Base-by-base conservation (phyloP, 1,284 basidiomycete genomes). In the Meira nashicola region DNA sequence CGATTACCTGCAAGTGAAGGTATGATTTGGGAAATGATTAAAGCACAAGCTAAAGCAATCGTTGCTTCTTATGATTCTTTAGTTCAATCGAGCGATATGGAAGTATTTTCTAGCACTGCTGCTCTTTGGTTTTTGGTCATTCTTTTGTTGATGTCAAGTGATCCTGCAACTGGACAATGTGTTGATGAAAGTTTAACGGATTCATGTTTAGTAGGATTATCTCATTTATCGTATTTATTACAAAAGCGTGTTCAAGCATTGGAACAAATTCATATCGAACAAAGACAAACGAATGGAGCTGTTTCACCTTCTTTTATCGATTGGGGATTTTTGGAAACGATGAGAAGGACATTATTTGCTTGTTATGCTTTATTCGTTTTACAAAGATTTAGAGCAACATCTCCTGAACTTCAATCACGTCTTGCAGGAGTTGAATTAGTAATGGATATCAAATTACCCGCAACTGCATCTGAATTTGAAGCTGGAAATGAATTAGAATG, bases 91-190 rank as follows among this genome's bases (percentile, higher is more conserved):
- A 39, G 64, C 25, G 55, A 62, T 1, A 52, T 62, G 11, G 59
- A 58, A 1, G 66, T 72, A 2, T 69, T 68, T 38, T 65, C 67
- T 2, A 58, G 68, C 5, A 66, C 71, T 1, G 63, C 65, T 12
- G 62, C 70, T 33, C 54, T 73, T 10, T 74, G 71, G 70, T 65
- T 74, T 61, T 74, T 72, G 51, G 51, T 73, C 37, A 66, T 74
- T 12, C 57, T 74, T 21, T 60, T 69, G 53, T 57, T 73, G 14
- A 65, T 73, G 17, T 66, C 67, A 11, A 69, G 64, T 9, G 71
- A 74, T 40, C 54, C 55, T 19, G 47, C n/a, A 21, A 50, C 19
- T 28, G 37, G 12, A 28, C 12, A 12, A 9, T 17, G 41, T 25
- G 49, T 33, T 14, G 14, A 28, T 28, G 15, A 41, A 17, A 28